These are phyloP conservation scores for Teratosphaeriaceae sp. DNA, from an alignment of 2,329 filamentous ascomycete genomes.

Conservation along the genomic window DNA sequence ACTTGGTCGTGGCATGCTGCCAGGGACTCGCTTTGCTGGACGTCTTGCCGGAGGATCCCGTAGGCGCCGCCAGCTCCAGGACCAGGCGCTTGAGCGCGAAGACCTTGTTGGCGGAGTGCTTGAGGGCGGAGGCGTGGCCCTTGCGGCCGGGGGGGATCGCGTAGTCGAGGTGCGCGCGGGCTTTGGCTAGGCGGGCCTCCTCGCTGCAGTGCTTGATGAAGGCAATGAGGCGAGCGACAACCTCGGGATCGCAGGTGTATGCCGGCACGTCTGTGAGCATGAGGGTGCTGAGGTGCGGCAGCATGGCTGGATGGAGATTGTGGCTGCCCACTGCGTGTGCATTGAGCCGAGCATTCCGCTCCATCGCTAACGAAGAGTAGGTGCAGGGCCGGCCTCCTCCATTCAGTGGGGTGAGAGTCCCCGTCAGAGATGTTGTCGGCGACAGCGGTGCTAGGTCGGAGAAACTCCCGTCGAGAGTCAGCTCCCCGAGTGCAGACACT, in stretches of 20 bases:
- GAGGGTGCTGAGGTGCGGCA: slow-evolving; percentile 49
- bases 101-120: slow-evolving; percentile 30
- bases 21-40: slow-evolving; percentile 38
- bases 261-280: slow-evolving; percentile 51
- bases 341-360: slow-evolving; percentile 23
- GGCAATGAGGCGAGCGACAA: slow-evolving; percentile 41
- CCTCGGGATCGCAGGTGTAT: slow-evolving; percentile 27
- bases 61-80: slow-evolving; percentile 45
- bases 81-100: slow-evolving; percentile 52
- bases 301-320: slow-evolving; percentile 47
- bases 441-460: slow-evolving; percentile 3
- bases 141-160: slow-evolving; percentile 51
- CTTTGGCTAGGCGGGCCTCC: slow-evolving; percentile 46
- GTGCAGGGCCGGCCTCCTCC: slow-evolving; percentile 15
- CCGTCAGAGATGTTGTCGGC: not conserved
- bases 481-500: slow-evolving; percentile 14
- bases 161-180: slow-evolving; percentile 51
- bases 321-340: slow-evolving; percentile 16
- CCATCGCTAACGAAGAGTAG: slow-evolving; percentile 24
- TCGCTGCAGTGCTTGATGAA: slow-evolving; percentile 53
- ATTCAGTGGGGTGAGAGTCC: too few species aligned
- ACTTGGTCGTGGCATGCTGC: slow-evolving; percentile 41
- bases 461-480: too few species aligned
- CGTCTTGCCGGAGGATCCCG: slow-evolving; percentile 7
- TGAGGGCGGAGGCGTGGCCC: slow-evolving; percentile 42